Percentiles rank a stretch among this genome's conserved stretches.
phyloP scores from a whole-genome alignment of 2,329 filamentous ascomycete species.

The Colletotrichum sublineola region DNA sequence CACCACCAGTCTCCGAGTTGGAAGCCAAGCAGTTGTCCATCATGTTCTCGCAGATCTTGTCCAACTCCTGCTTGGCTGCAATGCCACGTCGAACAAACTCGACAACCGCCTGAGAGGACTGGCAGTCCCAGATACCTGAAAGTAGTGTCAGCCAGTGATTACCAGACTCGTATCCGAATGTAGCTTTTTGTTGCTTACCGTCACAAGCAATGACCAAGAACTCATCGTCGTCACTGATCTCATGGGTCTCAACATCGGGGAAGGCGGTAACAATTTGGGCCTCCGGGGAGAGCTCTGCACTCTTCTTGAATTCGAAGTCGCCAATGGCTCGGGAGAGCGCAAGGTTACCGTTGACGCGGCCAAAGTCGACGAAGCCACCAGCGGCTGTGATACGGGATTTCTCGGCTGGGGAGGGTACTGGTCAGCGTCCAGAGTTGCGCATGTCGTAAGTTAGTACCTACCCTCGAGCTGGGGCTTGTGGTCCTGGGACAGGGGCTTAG shows the following conservation, averaged over 20 bases:
- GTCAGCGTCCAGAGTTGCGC: conserved; percentile 17
- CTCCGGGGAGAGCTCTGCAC: conserved; percentile 94
- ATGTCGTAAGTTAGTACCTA: conserved; percentile 54
- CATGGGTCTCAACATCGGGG: conserved; percentile 93
- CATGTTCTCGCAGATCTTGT: conserved; percentile 99
- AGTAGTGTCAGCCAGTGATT: conserved; percentile 21
- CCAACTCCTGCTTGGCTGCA: conserved; percentile 93
- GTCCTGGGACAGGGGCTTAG: conserved; percentile 98
- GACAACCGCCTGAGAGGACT: conserved; percentile 96
- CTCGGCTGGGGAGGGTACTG: conserved; percentile 73
- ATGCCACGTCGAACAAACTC: conserved; percentile 98
- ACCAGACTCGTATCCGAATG: neutral
- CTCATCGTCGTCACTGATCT: conserved; percentile 92
- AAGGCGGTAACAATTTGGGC: conserved; percentile 98
- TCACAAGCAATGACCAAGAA: conserved; percentile 95
- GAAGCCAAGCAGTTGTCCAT: conserved; percentile 99
- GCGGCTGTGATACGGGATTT: conserved; percentile 96
- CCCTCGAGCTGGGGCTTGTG: conserved; percentile 99
- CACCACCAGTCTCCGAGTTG: conserved; percentile 97
- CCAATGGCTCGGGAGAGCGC: conserved; percentile 97
- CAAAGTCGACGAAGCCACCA: conserved; percentile 98
- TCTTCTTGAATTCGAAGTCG: conserved; percentile 99
- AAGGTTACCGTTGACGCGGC: conserved; percentile 97
- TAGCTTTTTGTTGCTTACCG: conserved; percentile 68
- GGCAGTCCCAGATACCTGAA: conserved; percentile 98